Percentiles rank a stretch among this genome's conserved stretches.
Evolutionary conservation across 768 basidiomycete genomes (phyloP).

Genomic region (Plicaturopsis crispa): DNA sequence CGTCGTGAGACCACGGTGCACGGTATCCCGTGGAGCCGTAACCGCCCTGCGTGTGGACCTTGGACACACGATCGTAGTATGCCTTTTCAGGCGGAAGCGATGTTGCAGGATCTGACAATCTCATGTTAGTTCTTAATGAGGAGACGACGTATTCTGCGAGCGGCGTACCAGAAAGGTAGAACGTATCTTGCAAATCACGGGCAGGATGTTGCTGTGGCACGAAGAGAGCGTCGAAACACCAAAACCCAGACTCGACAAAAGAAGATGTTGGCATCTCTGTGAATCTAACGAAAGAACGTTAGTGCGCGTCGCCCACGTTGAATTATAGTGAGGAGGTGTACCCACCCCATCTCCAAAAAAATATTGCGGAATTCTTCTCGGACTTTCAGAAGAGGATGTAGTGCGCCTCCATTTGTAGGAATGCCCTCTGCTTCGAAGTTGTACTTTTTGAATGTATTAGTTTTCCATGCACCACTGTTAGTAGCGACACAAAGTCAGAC

Average conservation of each 20-base stretch:
- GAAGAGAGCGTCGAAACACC: constrained; percentile 98
- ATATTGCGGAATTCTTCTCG: constrained; percentile 96
- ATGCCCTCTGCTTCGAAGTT: constrained; percentile 97
- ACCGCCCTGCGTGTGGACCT: constrained; percentile 80
- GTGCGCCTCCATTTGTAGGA: constrained; percentile 81
- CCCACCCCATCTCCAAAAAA: constrained; percentile 98
- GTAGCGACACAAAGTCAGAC: neutral
- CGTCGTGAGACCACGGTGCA: constrained; percentile 90
- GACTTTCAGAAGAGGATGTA: constrained; percentile 96
- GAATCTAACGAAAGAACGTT: constrained; percentile 47
- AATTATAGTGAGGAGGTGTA: constrained; percentile 4
- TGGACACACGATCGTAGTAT: constrained; percentile 82
- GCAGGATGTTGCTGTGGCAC: constrained; percentile 99
- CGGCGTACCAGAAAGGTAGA: constrained; percentile 88
- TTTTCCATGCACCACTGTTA: constrained; percentile 88
- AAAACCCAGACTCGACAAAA: constrained; percentile 97
- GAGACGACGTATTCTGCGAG: no score
- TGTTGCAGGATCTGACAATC: constrained; percentile 58
- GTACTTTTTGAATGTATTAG: constrained; percentile 91
- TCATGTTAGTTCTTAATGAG: no score
- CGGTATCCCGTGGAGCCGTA: constrained; percentile 95
- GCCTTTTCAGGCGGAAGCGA: constrained; percentile 70
- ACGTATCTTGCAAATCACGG: constrained; percentile 95
- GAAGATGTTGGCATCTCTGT: constrained; percentile 96
- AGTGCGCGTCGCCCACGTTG: neutral